Percentiles rank a stretch among this genome's conserved stretches.
Conservation (phyloP, 805 yeast species). For the Yarrowia divulgata region DNA sequence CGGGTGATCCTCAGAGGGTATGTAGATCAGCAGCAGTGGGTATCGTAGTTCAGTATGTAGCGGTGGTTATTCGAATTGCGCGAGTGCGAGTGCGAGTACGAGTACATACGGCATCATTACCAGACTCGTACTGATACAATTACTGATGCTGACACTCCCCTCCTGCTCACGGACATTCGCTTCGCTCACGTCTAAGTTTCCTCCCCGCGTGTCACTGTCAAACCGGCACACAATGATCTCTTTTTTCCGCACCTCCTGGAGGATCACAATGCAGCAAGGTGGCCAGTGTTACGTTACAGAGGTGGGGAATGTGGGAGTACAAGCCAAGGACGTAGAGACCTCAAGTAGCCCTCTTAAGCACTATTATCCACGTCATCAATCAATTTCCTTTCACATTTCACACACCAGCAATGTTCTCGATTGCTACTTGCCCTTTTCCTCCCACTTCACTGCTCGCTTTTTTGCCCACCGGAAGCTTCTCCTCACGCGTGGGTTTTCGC, state of each 20-base stretch:
- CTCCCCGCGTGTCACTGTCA: conserved; percentile 2
- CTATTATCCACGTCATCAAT: too few relatives aligned
- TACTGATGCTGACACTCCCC: too few relatives aligned
- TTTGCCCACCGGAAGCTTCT: conserved; percentile 35
- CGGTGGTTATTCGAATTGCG: too few relatives aligned
- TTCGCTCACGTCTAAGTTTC: neutral
- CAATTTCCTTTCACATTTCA: neutral
- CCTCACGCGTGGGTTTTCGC: conserved; percentile 38
- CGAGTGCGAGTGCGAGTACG: too few relatives aligned
- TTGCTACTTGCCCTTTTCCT: neutral
- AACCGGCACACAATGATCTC: neutral
- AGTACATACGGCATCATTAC: too few relatives aligned
- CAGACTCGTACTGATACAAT: too few relatives aligned
- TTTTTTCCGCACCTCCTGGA: conserved; percentile 11
- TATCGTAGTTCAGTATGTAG: too few relatives aligned
- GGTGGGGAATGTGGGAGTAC: too few relatives aligned
- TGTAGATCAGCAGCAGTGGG: neutral
- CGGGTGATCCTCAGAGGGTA: conserved; percentile 12
- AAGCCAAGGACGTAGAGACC: too few relatives aligned
- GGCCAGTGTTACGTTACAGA: conserved; percentile 1
- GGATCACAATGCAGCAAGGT: conserved; percentile 4
- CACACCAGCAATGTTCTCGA: conserved; percentile 4
- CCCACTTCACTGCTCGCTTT: neutral
- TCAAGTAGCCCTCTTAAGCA: too few relatives aligned
- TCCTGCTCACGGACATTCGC: too few relatives aligned